Evolutionary conservation across 768 basidiomycete species (phyloP).

Genomic region (Paxillus rubicundulus): DNA sequence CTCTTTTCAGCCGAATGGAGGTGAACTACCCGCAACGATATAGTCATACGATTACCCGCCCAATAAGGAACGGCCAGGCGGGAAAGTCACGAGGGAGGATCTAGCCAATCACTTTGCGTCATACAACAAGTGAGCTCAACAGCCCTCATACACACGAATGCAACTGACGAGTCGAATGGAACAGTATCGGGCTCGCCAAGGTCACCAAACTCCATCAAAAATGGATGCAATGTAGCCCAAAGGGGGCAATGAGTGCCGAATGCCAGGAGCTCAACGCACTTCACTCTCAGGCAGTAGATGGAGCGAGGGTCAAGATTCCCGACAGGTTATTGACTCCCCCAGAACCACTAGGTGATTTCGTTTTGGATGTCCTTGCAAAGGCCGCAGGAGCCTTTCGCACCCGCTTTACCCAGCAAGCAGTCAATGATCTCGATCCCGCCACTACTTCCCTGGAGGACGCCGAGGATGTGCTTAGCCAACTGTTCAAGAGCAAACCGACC

Average conservation of each 20-base stretch:
- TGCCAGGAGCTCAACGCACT: slow-evolving; percentile 72
- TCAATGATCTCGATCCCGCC: slow-evolving; percentile 18
- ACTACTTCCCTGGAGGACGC: slow-evolving; percentile 37
- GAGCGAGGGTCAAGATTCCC: slow-evolving; percentile 54
- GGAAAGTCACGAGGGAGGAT: slow-evolving; percentile 50
- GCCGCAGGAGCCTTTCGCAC: slow-evolving; percentile 46
- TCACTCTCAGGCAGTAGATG: slow-evolving; percentile 69
- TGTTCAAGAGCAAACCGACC: slow-evolving; percentile 50
- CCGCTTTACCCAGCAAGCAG: slow-evolving; percentile 36
- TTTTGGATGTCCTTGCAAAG: slow-evolving; percentile 51
- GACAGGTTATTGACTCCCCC: slow-evolving; percentile 54
- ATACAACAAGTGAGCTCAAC: slow-evolving; percentile 54
- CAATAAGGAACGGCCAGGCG: slow-evolving; percentile 51
- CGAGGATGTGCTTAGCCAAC: slow-evolving; percentile 39
- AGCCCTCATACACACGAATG: neutral
- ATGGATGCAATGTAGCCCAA: slow-evolving; percentile 54
- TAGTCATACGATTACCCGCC: slow-evolving; percentile 70
- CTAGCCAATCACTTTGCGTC: slow-evolving; percentile 64
- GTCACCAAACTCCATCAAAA: slow-evolving; percentile 56
- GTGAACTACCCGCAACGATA: neutral
- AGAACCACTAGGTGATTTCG: slow-evolving; percentile 38
- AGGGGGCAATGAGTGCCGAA: slow-evolving; percentile 59
- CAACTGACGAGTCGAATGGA: neutral
- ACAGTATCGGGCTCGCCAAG: slow-evolving; percentile 55
- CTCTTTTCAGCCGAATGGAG: neutral